Conservation (phyloP, 257 asterid genomes). For the Solanum boliviense region DNA sequence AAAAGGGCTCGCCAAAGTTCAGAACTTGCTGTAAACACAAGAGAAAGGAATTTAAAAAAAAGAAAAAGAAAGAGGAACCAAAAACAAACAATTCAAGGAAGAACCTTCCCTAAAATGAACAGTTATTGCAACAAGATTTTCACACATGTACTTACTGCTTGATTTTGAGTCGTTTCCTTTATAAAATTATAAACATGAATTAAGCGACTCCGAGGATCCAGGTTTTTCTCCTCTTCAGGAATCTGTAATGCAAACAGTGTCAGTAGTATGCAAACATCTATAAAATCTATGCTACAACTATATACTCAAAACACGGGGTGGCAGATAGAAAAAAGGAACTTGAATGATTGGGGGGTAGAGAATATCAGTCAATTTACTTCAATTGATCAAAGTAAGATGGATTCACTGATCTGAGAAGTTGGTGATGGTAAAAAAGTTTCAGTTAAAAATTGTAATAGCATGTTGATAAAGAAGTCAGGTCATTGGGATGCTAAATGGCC, state of each 20-base stretch:
- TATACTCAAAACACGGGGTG: not conserved
- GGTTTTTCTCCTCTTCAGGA: conserved; percentile 63
- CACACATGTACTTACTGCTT: conserved; percentile 23
- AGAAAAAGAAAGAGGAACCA: not conserved
- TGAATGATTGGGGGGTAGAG: not conserved
- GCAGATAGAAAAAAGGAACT: not conserved
- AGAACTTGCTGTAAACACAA: conserved; percentile 30
- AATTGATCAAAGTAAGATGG: not conserved
- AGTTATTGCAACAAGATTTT: not conserved
- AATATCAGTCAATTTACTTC: not conserved
- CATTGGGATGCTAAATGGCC: not conserved
- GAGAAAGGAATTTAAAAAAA: not conserved
- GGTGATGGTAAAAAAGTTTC: not conserved
- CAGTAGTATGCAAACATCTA: not conserved
- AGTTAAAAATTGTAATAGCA: not conserved
- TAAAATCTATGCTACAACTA: not conserved
- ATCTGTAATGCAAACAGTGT: conserved; percentile 22
- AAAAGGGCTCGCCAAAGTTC: conserved; percentile 68
- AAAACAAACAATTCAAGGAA: not conserved
- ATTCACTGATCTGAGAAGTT: not conserved
- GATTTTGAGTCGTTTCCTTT: conserved; percentile 46
- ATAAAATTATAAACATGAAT: conserved; percentile 56
- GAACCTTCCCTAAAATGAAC: not conserved
- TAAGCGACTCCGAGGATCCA: conserved; percentile 46
- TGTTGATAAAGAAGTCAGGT: not conserved